Base-by-base conservation (phyloP, 2,329 filamentous ascomycete genomes). In the Pseudonectria buxi region DNA sequence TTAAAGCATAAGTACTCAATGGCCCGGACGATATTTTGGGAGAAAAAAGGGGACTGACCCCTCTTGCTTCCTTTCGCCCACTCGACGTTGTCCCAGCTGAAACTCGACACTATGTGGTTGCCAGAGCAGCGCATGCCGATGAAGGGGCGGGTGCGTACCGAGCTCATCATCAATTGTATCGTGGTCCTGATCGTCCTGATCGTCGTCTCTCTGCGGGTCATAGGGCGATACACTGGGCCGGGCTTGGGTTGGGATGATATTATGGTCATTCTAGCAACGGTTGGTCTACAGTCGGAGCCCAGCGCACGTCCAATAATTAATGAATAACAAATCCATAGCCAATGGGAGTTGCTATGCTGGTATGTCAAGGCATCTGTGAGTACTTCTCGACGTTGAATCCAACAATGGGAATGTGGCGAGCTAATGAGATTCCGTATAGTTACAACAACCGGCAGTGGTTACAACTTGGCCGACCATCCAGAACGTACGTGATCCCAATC, bases 171-270 rank as follows among this genome's bases (percentile, higher is more conserved):
- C 37, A 61, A 60, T 38, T 50, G 44, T 22, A 27, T 60, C 12
- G 18, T 61, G n/a, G 55, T 59, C 26, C 39, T 53, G 14, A 24
- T 58, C 11, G 53, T 59, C 15, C 32, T 60, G 3, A 4, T 39
- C 4, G 52, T 56, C 6, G 53, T 59, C 14, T 31, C 35, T 10
- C 33, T 59, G 22, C 40, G 57, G 33, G 44, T 59, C 3, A 14
- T 47, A 0, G 55, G 52, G 4, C 51, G 57, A 16, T 14, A 54
- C 9, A 44, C 35, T 6, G 57, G 57, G 2, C 55, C 57, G 7
- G 57, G 57, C 1, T 37, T 61, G 10, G 56, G 57, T 15, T 55
- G 47, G 49, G 57, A 61, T 36, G 57, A 61, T 44, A 40, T 30
- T 5, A 39, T 59, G 7, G 49, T 60, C 18, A 39, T 61, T 11